Base-by-base conservation (phyloP, 768 basidiomycete species). In the Termitomyces eurrhizus region DNA sequence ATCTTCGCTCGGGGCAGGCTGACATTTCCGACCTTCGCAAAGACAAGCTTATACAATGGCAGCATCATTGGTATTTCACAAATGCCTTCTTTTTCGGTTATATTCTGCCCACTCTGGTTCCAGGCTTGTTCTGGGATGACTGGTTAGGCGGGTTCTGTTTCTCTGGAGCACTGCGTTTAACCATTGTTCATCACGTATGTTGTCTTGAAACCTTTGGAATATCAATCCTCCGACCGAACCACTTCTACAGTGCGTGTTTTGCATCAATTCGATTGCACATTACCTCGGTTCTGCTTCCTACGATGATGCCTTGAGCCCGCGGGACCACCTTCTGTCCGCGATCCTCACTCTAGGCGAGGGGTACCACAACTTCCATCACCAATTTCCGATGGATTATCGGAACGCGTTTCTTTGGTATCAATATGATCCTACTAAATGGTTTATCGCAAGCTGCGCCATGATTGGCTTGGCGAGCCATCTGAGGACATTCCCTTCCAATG, bases 401-500 rank as follows among this genome's bases (percentile, higher is more conserved):
- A 93, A 93, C 68, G 91, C 91, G 5, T 84, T 83, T 64, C 72
- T 79, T 21, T 90, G 88, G 88, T 90, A 88, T 68, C 93, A 95
- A 72, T 94, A 93, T 68, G 92, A 95, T 70, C 93, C 93, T 4
- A 95, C 94, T 4, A 95, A 96, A 75, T 95, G 94, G 95, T 95
- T 97, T 78, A 97, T 97, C 68, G 84, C 80, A 21, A 64, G 77
- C 44, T 88, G 86, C 66, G 80, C 78, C 24, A 62, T 70, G 52
- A 52, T 92, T 33, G 88, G 92, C 4, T 74, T 94, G 35, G 94
- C 94, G n/a, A 84, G 77, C 48, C 84, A 94, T 69, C 81, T 97
- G 60, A 87, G 89, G 66, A 80, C 84, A 41, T 97, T 97, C 75
- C 92, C 93, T 55, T 86, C 87, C 69, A 93, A 93, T 73, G 94